phyloP scores from a whole-genome alignment of 805 yeast genomes.

The Ogataea pignaliae region DNA sequence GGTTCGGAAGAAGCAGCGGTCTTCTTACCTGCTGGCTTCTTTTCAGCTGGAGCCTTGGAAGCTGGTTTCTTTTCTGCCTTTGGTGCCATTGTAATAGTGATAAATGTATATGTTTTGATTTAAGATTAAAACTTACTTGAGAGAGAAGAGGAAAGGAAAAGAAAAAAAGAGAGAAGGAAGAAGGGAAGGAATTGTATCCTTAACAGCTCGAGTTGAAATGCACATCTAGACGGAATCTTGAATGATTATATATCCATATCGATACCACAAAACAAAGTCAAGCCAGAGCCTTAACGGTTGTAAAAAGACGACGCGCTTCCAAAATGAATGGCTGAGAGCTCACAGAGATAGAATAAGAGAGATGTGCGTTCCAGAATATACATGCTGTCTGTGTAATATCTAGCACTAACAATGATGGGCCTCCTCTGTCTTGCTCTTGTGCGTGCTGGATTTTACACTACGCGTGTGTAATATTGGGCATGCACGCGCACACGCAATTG shows the following conservation, averaged over 20 bases:
- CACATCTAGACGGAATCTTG: neutral
- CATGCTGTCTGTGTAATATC: neutral
- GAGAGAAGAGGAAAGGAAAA: neutral
- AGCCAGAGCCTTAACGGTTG: too few species aligned
- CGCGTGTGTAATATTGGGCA: neutral
- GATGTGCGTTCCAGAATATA: neutral
- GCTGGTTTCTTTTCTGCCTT: constrained; percentile 65
- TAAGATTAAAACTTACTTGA: neutral
- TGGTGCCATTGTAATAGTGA: constrained; percentile 52
- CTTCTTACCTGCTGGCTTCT: constrained; percentile 90
- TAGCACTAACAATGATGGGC: neutral
- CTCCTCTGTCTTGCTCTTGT: too few species aligned
- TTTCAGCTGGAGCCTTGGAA: constrained; percentile 96
- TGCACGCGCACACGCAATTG: neutral
- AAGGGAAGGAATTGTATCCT: neutral
- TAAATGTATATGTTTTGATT: constrained; percentile 3
- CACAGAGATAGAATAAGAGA: too few species aligned
- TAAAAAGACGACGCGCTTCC: too few species aligned
- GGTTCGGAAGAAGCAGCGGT: constrained; percentile 75
- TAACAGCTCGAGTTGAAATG: too few species aligned
- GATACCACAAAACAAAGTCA: neutral
- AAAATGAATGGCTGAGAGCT: too few species aligned
- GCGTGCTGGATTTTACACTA: neutral
- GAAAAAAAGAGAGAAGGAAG: neutral
- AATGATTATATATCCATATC: neutral